A percentile compares a stretch with the other conserved stretches of the same genome.
Conservation (phyloP, 2,329 filamentous ascomycete species). For the Monosporascus sp. region DNA sequence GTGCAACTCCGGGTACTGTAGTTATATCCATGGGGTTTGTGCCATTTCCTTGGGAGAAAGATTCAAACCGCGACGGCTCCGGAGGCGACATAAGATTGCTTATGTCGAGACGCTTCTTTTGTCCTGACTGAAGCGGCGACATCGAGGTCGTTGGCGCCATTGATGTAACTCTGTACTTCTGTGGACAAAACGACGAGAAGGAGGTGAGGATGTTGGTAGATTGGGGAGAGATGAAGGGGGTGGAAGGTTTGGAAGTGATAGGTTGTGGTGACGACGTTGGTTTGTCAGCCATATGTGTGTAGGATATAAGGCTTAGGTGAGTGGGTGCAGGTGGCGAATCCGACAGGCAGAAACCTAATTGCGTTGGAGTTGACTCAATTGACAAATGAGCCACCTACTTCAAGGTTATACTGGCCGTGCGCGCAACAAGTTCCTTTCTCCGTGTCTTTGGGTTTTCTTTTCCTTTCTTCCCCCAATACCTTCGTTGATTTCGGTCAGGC, state of each 20-base stretch:
- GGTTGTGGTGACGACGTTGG: background rate
- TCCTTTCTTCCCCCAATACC: no score
- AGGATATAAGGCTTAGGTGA: conserved; percentile 4
- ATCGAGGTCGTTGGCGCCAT: conserved; percentile 14
- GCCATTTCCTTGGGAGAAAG: conserved; percentile 36
- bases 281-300: conserved; percentile 16
- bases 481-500: background rate
- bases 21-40: conserved; percentile 18
- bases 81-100: conserved; percentile 59
- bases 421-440: no score
- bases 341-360: conserved; percentile 18
- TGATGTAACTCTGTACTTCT: background rate
- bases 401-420: no score
- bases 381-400: conserved; percentile 2
- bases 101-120: conserved; percentile 43
- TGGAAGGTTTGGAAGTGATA: conserved; percentile 3
- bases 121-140: conserved; percentile 9
- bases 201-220: background rate
- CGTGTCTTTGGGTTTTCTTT: no score
- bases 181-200: no score
- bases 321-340: conserved; percentile 18
- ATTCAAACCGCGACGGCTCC: conserved; percentile 49
- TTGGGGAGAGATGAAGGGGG: conserved; percentile 8
- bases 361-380: conserved; percentile 20
- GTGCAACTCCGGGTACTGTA: conserved; percentile 23